Evolutionary conservation across 345 rosid genomes (phyloP), one percentile per base, ranked within the genome.

Genomic region (Gossypium rotundifolium): DNA sequence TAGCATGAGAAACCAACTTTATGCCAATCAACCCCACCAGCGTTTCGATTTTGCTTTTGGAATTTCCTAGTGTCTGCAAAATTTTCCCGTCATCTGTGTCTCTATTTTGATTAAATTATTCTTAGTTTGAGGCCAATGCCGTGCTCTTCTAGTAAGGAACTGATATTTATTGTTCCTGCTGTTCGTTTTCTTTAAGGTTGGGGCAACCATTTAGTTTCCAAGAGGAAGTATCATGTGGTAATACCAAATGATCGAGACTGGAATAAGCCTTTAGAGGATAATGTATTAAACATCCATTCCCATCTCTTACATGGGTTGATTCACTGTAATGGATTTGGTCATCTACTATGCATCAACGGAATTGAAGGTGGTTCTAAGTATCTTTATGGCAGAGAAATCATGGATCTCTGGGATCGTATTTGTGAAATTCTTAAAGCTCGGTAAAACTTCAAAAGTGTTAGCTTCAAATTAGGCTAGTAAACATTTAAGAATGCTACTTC

Each of bases 301-400:
- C 98, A 94, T 84, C 84, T 89, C 16, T 70, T 94, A n/a, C 98
- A 94, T 70, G 97, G 97, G 1, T 60, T 94, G 77, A 89, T 94
- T 44, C 98, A 94, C 68, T 78, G 89, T 59, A 94, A 94, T 46
- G 98, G 97, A 0, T 89, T 79, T 46, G 98, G 98, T 11, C 98
- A 94, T 79, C 75, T 94, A 83, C 81, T 94, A 4, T 89, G 88
- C 76, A 76, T 92, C 68, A 94, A 92, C 59, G 97, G 98, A 13
- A 83, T 79, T 4, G 97, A 92, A 83, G 97, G 95, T 6, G 97
- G 90, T 13, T 92, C 97, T 0, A 85, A 75, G 65, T 57, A 78
- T 79, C 89, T 92, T 16, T 81, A 78, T 16, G 98, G 98, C 42
- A 79, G 95, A 77, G 97, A 94, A 52, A 81, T 88, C 29, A 85